Base-by-base conservation (phyloP, 192 early-diverging fungal genomes). In the Backusella parvicylindrica region DNA sequence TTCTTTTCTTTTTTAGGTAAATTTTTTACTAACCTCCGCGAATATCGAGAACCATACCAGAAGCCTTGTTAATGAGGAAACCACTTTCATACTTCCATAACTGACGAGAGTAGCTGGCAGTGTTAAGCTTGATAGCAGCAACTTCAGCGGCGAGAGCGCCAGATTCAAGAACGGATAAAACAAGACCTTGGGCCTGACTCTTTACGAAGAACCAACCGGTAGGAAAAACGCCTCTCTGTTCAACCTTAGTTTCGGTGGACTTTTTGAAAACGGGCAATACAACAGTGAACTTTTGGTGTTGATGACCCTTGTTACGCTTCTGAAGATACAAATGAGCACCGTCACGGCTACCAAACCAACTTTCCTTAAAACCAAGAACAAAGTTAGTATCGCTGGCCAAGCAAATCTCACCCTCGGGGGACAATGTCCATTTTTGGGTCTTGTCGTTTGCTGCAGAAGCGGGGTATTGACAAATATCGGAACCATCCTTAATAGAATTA, bases 151-250 rank as follows among this genome's bases (percentile, higher is more conserved):
- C 74, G 32, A 82, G 40, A 65, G 33, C 64, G 11, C 75, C 72
- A 64, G 79, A 64, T n/a, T 81, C 82, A 26, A 76, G 21, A 3
- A 81, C 79, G 26, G 74, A 26, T 6, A 83, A 30, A 4, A 83
- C 79, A 15, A 76, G 23, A 18, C 71, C 64, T 30, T 77, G 63
- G 23, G 53, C 37, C 38, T 78, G 71, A 60, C 71, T 77, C 68
- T 83, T 83, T 69, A 83, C 70, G 49, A 81, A 83, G 70, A 83
- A 83, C 80, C 80, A 83, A 18, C 80, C 82, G 40, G 38, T 71
- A 36, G 75, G 79, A 64, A 80, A 80, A 12, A 56, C 16, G 68
- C 50, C 64, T 70, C 21, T n/a, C 11, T 38, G 49, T 15, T 77
- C 69, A n/a, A 47, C 28, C 18, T 32, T 50, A 18, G 60, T 53